phyloP scores from a whole-genome alignment of 2,329 filamentous ascomycete genomes.

The Arthrobotrys sinensis region DNA sequence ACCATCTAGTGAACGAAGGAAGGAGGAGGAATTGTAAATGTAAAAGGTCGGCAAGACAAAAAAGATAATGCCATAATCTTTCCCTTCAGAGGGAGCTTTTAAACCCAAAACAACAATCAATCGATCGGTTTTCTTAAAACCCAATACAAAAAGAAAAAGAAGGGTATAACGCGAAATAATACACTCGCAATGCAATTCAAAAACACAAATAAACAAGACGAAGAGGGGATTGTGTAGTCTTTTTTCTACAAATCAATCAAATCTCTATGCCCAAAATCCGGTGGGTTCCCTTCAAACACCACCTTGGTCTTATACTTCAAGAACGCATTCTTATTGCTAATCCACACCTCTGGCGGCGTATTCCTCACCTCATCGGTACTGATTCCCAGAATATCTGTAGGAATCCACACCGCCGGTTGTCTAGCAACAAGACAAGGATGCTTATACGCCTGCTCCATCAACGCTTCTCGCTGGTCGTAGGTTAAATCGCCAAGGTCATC shows the following conservation, averaged over 20 bases:
- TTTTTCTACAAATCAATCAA: constrained; percentile 79
- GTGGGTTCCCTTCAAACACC: constrained; percentile 86
- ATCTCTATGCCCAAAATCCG: constrained; percentile 90
- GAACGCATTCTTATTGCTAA: constrained; percentile 96
- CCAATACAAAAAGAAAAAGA: not conserved
- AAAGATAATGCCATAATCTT: not conserved
- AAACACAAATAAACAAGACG: constrained; percentile 8
- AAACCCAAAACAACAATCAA: constrained; percentile 1
- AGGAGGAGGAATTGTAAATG: not conserved
- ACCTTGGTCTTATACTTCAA: constrained; percentile 86
- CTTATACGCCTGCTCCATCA: constrained; percentile 90
- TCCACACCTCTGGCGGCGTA: constrained; percentile 79
- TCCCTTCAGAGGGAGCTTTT: not conserved
- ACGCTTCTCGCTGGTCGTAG: constrained; percentile 86
- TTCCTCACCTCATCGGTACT: constrained; percentile 91
- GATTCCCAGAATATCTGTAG: constrained; percentile 88
- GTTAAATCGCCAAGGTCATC: constrained; percentile 96
- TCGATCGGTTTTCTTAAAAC: not conserved
- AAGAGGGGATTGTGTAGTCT: not conserved
- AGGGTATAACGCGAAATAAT: constrained; percentile 28
- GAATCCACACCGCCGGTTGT: constrained; percentile 93
- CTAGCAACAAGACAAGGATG: constrained; percentile 88
- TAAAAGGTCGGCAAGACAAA: not conserved
- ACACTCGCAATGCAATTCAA: constrained; percentile 19
- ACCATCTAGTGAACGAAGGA: not conserved